Evolutionary conservation across 176 grass and related monocot species (phyloP).

Genomic region (Juncus effusus): DNA sequence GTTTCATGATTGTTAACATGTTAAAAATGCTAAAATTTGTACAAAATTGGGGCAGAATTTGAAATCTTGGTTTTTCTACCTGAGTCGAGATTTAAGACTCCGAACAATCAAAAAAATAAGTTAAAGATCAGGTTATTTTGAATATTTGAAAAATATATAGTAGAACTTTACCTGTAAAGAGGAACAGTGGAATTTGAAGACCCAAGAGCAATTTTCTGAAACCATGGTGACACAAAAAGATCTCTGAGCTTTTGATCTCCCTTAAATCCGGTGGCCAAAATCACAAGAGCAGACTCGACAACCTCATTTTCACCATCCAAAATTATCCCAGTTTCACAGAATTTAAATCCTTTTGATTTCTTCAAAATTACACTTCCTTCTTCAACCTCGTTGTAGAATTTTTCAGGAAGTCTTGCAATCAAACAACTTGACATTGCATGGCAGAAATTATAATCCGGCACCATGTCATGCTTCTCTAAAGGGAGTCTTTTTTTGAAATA

Average conservation of each 20-base stretch:
- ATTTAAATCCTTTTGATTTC: constrained; percentile 58
- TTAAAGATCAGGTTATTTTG: background rate
- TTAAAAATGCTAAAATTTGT: too few species aligned
- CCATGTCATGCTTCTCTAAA: constrained; percentile 77
- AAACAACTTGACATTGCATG: constrained; percentile 60
- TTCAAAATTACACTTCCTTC: constrained; percentile 81
- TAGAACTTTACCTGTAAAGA: constrained; percentile 57
- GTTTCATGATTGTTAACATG: too few species aligned
- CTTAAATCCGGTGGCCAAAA: constrained; percentile 84
- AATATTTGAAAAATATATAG: background rate
- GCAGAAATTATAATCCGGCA: constrained; percentile 84
- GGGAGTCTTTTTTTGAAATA: constrained; percentile 57
- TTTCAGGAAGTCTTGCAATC: constrained; percentile 63
- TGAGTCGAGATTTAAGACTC: too few species aligned
- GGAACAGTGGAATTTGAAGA: constrained; percentile 48
- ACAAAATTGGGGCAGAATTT: too few species aligned
- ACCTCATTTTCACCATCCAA: constrained; percentile 50
- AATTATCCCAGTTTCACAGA: constrained; percentile 53
- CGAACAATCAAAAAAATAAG: too few species aligned
- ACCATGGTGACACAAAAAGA: constrained; percentile 59
- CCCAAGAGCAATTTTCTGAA: constrained; percentile 53
- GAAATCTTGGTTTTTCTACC: too few species aligned
- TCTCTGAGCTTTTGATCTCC: constrained; percentile 86
- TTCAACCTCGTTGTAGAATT: constrained; percentile 78
- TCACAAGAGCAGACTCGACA: constrained; percentile 56